Evolutionary conservation across 495 filamentous ascomycete genomes (phyloP), one percentile per base, ranked within the genome.

Genomic region (Hypoxylon trugodes): DNA sequence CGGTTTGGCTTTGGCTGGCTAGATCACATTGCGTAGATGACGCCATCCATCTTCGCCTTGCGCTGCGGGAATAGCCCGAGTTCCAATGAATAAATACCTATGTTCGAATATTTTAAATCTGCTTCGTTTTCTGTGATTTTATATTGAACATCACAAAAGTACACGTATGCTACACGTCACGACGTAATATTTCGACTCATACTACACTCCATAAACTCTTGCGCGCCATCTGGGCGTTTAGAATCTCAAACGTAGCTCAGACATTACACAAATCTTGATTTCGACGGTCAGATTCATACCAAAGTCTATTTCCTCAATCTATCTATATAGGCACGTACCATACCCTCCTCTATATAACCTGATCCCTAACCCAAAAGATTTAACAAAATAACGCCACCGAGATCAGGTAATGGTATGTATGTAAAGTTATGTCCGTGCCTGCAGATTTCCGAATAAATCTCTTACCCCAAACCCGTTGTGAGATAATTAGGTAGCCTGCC

Each of bases 261-360:
- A 55, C 36, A 33, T 22, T 25, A 26, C 9, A 15, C 22, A 21
- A 55, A 56, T 48, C 33, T 40, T 40, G 19, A 48, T n/a, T 40
- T 33, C 45, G 45, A 33, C 16, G 13, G n/a, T 16, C 10, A 33
- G n/a, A 22, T 21, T 12, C 40, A 47, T 43, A 26, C 1, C 38
- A 48, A 62, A 43, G 13, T 63, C 60, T 63, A 63, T 57, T 62
- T 35, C 60, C 52, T 38, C 18, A 45, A 26, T 63, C 51, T 57
- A 55, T 63, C n/a, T n/a, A n/a, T n/a, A n/a, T n/a, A n/a, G n/a
- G n/a, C n/a, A n/a, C n/a, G 43, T 32, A 26, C n/a, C n/a, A 19
- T 6, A 6, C 4, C 43, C 10, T 30, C 4, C 43, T 12, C 41
- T 10, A 3, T 45, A 15, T 16, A 3, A 19, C 28, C 22, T n/a